These are phyloP conservation scores for Aspergillus cristatus DNA, from an alignment of 495 filamentous ascomycete genomes.

Conservation along the genomic window DNA sequence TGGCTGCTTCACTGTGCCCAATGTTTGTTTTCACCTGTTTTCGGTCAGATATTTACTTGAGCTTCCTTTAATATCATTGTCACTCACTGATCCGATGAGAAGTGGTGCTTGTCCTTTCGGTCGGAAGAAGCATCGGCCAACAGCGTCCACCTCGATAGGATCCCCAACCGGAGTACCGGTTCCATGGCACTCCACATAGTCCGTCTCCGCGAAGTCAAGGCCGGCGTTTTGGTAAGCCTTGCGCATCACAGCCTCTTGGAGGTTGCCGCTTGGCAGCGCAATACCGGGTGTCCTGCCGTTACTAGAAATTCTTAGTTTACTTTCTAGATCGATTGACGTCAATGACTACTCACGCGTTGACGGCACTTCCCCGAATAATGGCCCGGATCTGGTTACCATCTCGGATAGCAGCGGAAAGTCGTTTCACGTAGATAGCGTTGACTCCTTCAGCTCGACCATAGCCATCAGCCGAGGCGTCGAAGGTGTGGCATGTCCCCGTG, in stretches of 20 bases:
- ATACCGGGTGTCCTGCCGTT: constrained; percentile 21
- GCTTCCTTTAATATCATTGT: too few species aligned
- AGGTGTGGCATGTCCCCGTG: constrained; percentile 17
- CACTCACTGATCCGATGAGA: constrained; percentile 20
- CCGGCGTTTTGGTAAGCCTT: constrained; percentile 18
- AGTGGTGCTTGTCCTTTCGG: constrained; percentile 1
- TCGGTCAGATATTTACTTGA: too few species aligned
- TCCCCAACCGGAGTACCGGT: constrained; percentile 27
- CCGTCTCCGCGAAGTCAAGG: constrained; percentile 9
- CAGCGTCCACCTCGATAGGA: constrained; percentile 2
- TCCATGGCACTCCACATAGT: constrained; percentile 25
- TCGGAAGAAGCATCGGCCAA: constrained; percentile 7
- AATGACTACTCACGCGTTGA: constrained; percentile 27
- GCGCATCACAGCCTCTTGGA: constrained; percentile 18
- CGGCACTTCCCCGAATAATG: constrained; percentile 28
- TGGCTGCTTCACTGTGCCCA: constrained; percentile 30
- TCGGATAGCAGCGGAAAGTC: constrained; percentile 19
- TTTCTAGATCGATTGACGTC: too few species aligned
- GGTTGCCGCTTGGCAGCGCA: constrained; percentile 11
- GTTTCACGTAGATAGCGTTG: constrained; percentile 23
- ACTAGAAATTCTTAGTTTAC: neutral
- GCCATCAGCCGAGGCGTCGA: constrained; percentile 25
- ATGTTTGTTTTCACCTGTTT: constrained; percentile 33
- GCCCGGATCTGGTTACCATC: constrained; percentile 27
- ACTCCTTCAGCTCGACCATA: constrained; percentile 33